Conservation (phyloP, 2,329 filamentous ascomycete species). For the Cryoendolithus antarcticus region DNA sequence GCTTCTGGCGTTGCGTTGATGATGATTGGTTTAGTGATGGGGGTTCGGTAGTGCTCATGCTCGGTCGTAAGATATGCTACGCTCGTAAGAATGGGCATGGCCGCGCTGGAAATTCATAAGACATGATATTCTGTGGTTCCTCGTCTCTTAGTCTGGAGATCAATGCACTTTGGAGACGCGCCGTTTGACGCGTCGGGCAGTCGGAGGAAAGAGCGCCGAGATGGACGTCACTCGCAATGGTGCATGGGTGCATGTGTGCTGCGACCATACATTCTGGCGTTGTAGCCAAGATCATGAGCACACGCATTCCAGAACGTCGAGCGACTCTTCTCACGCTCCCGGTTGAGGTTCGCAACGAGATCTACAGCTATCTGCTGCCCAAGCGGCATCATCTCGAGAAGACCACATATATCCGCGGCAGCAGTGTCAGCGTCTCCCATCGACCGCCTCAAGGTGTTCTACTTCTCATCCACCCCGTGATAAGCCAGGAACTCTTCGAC, state of each 20-base stretch:
- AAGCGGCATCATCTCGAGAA: not conserved
- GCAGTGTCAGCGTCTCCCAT: constrained; percentile 24
- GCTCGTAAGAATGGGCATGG: constrained; percentile 5
- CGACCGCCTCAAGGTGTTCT: constrained; percentile 16
- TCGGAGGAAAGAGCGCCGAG: too few species aligned
- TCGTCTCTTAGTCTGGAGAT: constrained; percentile 2
- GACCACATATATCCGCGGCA: constrained; percentile 7
- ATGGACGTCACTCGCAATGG: too few species aligned
- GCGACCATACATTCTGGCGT: too few species aligned
- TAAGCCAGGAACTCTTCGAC: constrained; percentile 19
- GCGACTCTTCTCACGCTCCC: constrained; percentile 21
- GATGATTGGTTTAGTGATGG: not conserved
- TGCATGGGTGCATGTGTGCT: too few species aligned
- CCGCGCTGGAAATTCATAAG: not conserved
- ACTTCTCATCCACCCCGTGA: constrained; percentile 14
- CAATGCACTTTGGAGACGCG: not conserved
- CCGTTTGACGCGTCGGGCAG: not conserved
- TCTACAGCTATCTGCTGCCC: constrained; percentile 25
- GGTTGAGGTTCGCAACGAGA: constrained; percentile 27
- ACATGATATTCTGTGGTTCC: constrained; percentile 1
- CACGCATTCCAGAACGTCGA: not conserved
- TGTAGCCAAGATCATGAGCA: not conserved
- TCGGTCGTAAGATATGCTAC: constrained; percentile 2
- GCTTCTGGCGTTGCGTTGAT: constrained; percentile 7
- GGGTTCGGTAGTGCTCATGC: too few species aligned